phyloP scores from a whole-genome alignment of 108 stramenopile genomes.

The Asterionellopsis glacialis region DNA sequence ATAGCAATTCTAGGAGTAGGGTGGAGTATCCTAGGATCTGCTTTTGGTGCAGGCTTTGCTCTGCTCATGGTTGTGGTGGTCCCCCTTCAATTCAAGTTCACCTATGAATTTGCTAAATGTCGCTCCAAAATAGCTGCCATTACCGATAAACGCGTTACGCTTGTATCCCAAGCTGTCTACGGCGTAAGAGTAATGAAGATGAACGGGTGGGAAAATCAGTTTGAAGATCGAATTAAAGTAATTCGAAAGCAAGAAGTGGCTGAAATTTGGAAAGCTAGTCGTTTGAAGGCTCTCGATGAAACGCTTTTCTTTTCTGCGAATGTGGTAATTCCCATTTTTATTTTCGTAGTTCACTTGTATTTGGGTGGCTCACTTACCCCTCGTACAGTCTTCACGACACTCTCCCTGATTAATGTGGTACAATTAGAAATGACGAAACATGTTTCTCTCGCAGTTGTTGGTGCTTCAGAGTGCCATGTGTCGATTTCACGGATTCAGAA shows the following conservation, averaged over 20 bases:
- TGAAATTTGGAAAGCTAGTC: constrained; percentile 62
- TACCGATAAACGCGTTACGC: constrained; percentile 82
- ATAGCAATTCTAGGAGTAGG: constrained; percentile 75
- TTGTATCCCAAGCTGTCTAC: constrained; percentile 84
- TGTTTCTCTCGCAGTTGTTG: constrained; percentile 79
- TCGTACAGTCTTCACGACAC: constrained; percentile 61
- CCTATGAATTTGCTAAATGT: constrained; percentile 59
- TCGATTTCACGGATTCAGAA: constrained; percentile 61
- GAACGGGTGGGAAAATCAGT: constrained; percentile 72
- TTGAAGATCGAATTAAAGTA: constrained; percentile 55
- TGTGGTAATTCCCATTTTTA: constrained; percentile 49
- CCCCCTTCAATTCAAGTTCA: constrained; percentile 73
- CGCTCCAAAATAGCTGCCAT: constrained; percentile 73
- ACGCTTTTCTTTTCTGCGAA: constrained; percentile 73
- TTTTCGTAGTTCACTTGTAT: constrained; percentile 54
- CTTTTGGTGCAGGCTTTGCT: constrained; percentile 83
- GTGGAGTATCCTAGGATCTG: constrained; percentile 55
- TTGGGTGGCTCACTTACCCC: constrained; percentile 45
- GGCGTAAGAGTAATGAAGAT: constrained; percentile 88
- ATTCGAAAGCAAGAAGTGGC: constrained; percentile 59
- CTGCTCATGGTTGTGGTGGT: constrained; percentile 75
- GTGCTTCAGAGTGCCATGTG: constrained; percentile 62
- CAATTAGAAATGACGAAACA: constrained; percentile 88
- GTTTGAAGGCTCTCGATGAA: constrained; percentile 79
- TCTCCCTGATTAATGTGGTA: constrained; percentile 76